Percentiles rank a stretch among this genome's conserved stretches.
Conservation (phyloP, 169 alveolate species). For the Plasmodium falciparum region DNA sequence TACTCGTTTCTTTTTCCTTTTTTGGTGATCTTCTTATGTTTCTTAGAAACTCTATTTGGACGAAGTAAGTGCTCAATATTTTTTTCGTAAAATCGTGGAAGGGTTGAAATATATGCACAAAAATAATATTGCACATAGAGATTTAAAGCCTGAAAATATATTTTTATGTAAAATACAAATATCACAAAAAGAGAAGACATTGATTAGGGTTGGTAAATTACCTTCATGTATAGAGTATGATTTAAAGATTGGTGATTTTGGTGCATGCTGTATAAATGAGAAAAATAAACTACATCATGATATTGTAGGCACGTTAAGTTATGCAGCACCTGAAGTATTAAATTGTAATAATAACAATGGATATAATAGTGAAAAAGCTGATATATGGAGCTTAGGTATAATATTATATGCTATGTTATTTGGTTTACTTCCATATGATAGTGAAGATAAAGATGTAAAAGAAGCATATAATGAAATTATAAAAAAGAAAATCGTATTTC, state of each 20-base stretch:
- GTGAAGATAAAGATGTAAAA: conserved; percentile 82
- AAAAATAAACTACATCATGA: conserved; percentile 77
- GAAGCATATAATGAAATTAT: conserved; percentile 80
- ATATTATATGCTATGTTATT: conserved; percentile 96
- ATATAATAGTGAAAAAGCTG: conserved; percentile 95
- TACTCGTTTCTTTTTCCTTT: not conserved
- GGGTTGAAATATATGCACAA: conserved; percentile 88
- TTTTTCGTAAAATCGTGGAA: conserved; percentile 85
- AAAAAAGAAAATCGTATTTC: conserved; percentile 76
- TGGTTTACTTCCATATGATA: conserved; percentile 98
- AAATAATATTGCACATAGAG: conserved; percentile 91
- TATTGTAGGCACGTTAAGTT: conserved; percentile 88
- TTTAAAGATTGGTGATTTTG: conserved; percentile 96
- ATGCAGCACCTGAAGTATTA: conserved; percentile 89
- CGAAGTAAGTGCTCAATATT: conserved; percentile 85
- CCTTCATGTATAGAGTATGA: conserved; percentile 88
- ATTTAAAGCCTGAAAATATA: conserved; percentile 95
- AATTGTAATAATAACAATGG: conserved; percentile 85
- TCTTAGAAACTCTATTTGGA: conserved; percentile 68
- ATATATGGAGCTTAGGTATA: conserved; percentile 98
- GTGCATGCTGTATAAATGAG: conserved; percentile 84
- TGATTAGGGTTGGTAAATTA: conserved; percentile 82
- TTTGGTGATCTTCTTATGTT: not conserved
- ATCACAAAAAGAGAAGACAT: conserved; percentile 54
- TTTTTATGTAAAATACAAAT: conserved; percentile 85